These are phyloP conservation scores for Chlorella sp. DNA, from an alignment of 139 green algal species.

Conservation along the genomic window DNA sequence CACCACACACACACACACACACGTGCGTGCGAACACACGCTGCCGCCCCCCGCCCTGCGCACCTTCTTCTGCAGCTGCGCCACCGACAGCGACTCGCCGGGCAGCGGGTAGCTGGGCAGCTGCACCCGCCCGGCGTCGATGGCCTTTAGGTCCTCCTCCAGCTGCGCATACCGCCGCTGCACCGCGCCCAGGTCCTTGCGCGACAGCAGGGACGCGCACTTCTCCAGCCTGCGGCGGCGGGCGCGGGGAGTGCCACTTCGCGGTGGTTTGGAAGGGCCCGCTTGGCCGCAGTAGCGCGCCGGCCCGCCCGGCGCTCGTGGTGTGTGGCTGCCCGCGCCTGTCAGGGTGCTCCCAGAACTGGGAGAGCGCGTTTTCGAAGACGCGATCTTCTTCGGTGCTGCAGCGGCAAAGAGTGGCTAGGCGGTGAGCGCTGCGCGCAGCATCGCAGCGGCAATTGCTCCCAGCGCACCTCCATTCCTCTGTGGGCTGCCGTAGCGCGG, in stretches of 20 bases:
- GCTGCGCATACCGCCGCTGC: conserved; percentile 32
- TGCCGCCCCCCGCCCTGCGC: too few species aligned
- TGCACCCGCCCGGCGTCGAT: conserved; percentile 66
- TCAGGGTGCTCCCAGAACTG: conserved; percentile 47
- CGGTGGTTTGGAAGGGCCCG: neutral
- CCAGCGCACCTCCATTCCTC: too few species aligned
- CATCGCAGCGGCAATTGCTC: too few species aligned
- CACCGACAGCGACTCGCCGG: conserved; percentile 38
- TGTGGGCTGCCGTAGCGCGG: too few species aligned
- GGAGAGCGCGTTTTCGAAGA: conserved; percentile 49
- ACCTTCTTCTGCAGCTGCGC: conserved; percentile 48
- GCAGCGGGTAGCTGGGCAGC: conserved; percentile 60
- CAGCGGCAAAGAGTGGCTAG: too few species aligned
- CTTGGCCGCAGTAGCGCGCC: neutral
- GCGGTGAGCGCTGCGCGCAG: too few species aligned
- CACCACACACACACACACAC: too few species aligned
- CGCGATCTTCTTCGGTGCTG: conserved; percentile 56
- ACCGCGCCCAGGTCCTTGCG: conserved; percentile 40
- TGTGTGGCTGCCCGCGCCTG: conserved; percentile 12
- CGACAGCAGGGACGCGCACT: conserved; percentile 36
- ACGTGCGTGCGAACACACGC: too few species aligned
- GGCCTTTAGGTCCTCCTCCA: conserved; percentile 65
- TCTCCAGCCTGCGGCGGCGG: conserved; percentile 12
- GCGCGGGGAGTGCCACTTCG: neutral
- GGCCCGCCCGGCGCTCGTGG: neutral